Evolutionary conservation across 2,329 filamentous ascomycete genomes (phyloP), one percentile per base, ranked within the genome.

Genomic region (Alternaria sp.): DNA sequence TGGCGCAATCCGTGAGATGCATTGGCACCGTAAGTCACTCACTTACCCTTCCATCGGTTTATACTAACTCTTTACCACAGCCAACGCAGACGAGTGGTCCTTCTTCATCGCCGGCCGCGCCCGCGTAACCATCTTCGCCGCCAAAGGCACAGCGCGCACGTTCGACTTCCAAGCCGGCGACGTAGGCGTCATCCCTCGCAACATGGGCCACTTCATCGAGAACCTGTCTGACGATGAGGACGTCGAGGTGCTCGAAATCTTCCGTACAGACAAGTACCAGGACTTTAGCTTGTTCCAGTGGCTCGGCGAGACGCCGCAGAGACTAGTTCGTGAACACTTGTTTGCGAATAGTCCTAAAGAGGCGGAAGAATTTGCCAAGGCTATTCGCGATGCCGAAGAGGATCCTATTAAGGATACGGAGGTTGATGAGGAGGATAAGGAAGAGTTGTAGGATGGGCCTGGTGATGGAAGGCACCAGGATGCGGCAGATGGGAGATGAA

Each of bases 141-240:
- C 90, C 3, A 87, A 91, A 69, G 87, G 89, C 26, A 87, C 83
- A 21, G 90, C 91, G 0, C 85, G 90, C 23, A 94, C 92, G 0
- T 94, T 94, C 73, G 89, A 94, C 81, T 94, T 92, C 78, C 81
- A 86, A 6, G 86, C 90, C 1, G 92, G 92, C 2, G 92, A 94
- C 71, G 90, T 93, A 0, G 92, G 90, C 14, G 91, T 94, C 66
- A 90, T 94, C 6, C 92, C 92, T 0, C 85, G 77, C 73, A 92
- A 92, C 75, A 92, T 92, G 85, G 92, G 90, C 4, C 91, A 94
- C 75, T 94, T 93, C 75, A 90, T 95, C 58, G 91, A 95, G 84
- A 94, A 94, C 71, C 87, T 92, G 6, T 84, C 82, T 44, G 89
- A 91, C n/a, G 87, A 92, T 53, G 90, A 93, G 76, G 87, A 90